Conservation (phyloP, 768 basidiomycete species). For the Tricholoma bakamatsutake region DNA sequence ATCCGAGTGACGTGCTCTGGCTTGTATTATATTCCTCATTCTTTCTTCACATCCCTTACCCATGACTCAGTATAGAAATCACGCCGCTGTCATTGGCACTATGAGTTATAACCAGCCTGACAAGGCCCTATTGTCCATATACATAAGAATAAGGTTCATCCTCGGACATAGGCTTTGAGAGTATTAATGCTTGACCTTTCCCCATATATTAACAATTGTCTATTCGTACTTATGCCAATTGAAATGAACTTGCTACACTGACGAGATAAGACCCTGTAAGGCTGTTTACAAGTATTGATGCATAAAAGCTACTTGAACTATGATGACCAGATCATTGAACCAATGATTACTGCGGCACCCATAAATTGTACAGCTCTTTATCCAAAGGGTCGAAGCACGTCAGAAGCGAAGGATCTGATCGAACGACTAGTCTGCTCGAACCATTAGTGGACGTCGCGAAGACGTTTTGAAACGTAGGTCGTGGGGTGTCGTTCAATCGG, state of each 20-base stretch:
- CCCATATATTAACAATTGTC: no score
- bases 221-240: no score
- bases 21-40: neutral
- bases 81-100: no score
- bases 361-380: conserved; percentile 71
- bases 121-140: no score
- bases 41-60: neutral
- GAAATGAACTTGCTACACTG: no score
- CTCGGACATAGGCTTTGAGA: no score
- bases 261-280: no score
- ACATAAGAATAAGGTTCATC: no score
- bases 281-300: no score
- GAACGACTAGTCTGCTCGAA: conserved; percentile 37
- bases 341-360: conserved; percentile 49
- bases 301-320: neutral
- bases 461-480: conserved; percentile 24
- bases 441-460: conserved; percentile 21
- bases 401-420: conserved; percentile 58
- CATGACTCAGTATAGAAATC: neutral
- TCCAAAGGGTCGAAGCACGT: conserved; percentile 76
- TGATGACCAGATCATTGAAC: no score
- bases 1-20: neutral
- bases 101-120: no score
- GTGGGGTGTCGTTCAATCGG: conserved; percentile 22
- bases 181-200: no score